phyloP scores from a whole-genome alignment of 257 asterid genomes.

The Solanum boliviense region DNA sequence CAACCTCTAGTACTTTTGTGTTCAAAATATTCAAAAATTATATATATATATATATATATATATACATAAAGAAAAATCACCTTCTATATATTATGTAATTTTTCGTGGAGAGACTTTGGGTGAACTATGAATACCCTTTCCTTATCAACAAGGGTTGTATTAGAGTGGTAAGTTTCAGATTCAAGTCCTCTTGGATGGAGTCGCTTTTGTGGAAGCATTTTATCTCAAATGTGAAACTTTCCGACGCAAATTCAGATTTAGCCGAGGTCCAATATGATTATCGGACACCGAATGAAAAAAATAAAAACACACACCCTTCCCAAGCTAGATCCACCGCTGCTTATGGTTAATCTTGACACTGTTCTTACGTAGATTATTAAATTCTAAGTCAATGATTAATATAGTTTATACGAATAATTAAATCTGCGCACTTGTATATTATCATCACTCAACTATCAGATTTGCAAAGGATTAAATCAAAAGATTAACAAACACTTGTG shows the following conservation, averaged over 20 bases:
- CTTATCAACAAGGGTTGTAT: not conserved
- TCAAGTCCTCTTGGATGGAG: not conserved
- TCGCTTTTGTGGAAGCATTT: not conserved
- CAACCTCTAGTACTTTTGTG: not conserved
- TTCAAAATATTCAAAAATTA: no score
- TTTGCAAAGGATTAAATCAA: not conserved
- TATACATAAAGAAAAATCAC: no score
- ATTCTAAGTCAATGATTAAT: not conserved
- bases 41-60: no score
- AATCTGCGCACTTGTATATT: not conserved
- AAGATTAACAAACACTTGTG: not conserved
- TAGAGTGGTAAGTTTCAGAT: not conserved
- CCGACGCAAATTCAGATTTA: fast-evolving
- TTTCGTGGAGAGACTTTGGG: not conserved
- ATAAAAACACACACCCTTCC: not conserved
- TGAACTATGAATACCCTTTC: not conserved
- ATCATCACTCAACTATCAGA: not conserved
- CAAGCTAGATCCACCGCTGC: not conserved
- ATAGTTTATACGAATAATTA: no score
- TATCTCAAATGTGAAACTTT: no score
- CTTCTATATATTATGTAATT: not conserved
- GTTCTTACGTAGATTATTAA: not conserved
- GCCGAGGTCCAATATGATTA: not conserved
- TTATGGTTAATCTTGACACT: not conserved
- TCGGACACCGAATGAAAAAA: no score